A percentile compares a stretch with the other conserved stretches of the same genome.
phyloP scores from a whole-genome alignment of 768 basidiomycete genomes.

The Trametes elegans region DNA sequence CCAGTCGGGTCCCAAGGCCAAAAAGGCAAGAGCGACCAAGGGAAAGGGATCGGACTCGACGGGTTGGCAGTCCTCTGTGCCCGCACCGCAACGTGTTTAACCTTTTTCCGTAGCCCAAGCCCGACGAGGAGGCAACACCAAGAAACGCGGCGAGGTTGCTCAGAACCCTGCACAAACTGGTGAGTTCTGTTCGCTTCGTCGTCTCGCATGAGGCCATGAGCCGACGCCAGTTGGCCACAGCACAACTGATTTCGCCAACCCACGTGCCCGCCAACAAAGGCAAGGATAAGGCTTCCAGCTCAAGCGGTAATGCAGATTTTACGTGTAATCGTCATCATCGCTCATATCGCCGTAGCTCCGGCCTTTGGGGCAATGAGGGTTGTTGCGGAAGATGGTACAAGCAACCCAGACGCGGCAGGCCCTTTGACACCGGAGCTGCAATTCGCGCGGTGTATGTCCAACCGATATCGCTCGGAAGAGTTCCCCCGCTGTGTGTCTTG shows the following conservation, averaged over 20 bases:
- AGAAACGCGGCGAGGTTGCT: slow-evolving; percentile 71
- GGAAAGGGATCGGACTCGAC: slow-evolving; percentile 31
- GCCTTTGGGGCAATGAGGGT: slow-evolving; percentile 29
- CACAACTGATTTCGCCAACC: slow-evolving; percentile 37
- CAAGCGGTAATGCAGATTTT: slow-evolving; percentile 10
- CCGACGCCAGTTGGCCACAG: slow-evolving; percentile 6
- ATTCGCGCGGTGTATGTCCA: slow-evolving; percentile 82
- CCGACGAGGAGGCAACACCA: slow-evolving; percentile 67
- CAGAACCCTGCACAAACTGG: slow-evolving; percentile 65
- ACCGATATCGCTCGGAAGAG: slow-evolving; percentile 65
- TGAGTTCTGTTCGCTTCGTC: slow-evolving; percentile 30
- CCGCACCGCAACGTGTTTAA: too few relatives aligned
- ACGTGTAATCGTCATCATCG: slow-evolving; percentile 26
- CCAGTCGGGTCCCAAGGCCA: slow-evolving; percentile 43
- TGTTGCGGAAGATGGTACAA: slow-evolving; percentile 31
- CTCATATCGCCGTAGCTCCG: slow-evolving; percentile 11
- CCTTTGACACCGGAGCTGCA: slow-evolving; percentile 65
- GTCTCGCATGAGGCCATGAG: slow-evolving; percentile 10
- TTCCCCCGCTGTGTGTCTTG: slow-evolving; percentile 84
- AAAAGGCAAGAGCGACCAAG: slow-evolving; percentile 44
- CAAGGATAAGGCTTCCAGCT: slow-evolving; percentile 39
- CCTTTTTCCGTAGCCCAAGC: too few relatives aligned
- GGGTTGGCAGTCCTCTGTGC: too few relatives aligned
- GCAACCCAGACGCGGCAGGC: slow-evolving; percentile 27
- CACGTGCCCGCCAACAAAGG: slow-evolving; percentile 39